phyloP scores from a whole-genome alignment of 2,329 filamentous ascomycete species.

The Cladorrhinum sp. region DNA sequence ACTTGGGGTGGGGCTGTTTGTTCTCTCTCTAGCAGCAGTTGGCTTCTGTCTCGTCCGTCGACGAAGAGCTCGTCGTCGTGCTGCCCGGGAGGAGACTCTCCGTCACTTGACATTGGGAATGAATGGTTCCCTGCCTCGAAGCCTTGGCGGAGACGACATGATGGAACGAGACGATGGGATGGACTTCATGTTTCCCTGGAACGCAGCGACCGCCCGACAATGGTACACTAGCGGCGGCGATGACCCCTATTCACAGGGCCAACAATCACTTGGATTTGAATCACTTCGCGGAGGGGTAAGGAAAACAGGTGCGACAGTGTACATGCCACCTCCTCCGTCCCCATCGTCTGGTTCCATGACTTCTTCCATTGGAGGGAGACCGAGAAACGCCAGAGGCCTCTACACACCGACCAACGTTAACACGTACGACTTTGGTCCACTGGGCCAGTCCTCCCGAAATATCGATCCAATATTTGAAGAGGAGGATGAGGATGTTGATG shows the following conservation, averaged over 20 bases:
- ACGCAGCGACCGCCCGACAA: constrained; percentile 24
- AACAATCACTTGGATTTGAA: constrained; percentile 49
- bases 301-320: constrained; percentile 10
- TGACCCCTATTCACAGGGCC: constrained; percentile 41
- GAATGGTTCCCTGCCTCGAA: constrained; percentile 32
- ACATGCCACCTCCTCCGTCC: constrained; percentile 21
- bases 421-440: constrained; percentile 31
- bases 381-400: constrained; percentile 34
- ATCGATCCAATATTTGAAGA: constrained; percentile 61
- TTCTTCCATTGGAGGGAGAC: constrained; percentile 13
- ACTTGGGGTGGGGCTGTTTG: constrained; percentile 58
- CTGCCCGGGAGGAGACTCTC: constrained; percentile 44
- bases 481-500: constrained; percentile 44
- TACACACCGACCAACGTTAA: constrained; percentile 34
- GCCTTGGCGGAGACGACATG: constrained; percentile 41
- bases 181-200: constrained; percentile 32
- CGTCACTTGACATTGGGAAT: constrained; percentile 48
- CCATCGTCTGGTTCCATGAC: constrained; percentile 5
- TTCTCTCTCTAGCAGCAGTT: constrained; percentile 41
- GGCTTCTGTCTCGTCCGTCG: constrained; percentile 47
- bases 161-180: constrained; percentile 37
- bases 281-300: constrained; percentile 37
- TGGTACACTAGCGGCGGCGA: constrained; percentile 49
- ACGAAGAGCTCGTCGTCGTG: constrained; percentile 36
- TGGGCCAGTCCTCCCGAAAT: constrained; percentile 31